These are phyloP conservation scores for Neonectria ditissima DNA, from an alignment of 2,329 filamentous ascomycete genomes.

Conservation along the genomic window DNA sequence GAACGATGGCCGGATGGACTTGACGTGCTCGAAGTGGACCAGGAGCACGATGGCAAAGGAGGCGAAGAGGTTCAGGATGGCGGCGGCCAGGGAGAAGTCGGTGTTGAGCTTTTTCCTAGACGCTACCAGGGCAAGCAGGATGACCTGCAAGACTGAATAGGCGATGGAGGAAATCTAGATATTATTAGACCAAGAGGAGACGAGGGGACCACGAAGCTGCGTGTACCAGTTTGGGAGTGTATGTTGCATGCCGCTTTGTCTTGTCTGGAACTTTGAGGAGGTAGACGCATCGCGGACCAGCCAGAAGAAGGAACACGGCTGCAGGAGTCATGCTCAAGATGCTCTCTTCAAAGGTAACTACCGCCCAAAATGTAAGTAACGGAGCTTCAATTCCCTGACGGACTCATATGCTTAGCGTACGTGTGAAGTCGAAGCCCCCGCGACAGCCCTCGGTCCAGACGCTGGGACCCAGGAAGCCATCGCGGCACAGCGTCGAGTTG, in stretches of 20 bases:
- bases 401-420: conserved; percentile 23
- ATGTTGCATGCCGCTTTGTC: conserved; percentile 42
- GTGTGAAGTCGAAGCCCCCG: conserved; percentile 49
- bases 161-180: conserved; percentile 38
- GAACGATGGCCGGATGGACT: conserved; percentile 49
- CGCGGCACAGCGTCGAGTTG: conserved; percentile 44
- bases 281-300: conserved; percentile 39
- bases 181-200: background rate
- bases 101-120: conserved; percentile 43
- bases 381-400: too few species aligned
- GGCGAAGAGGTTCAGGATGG: conserved; percentile 44
- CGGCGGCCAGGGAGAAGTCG: conserved; percentile 45
- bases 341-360: conserved; percentile 49
- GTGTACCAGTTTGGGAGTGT: conserved; percentile 45
- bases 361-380: conserved; percentile 21
- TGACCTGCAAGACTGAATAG: conserved; percentile 44
- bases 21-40: conserved; percentile 48
- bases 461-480: conserved; percentile 47
- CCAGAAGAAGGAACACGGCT: conserved; percentile 42
- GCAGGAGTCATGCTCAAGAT: conserved; percentile 42
- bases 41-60: conserved; percentile 45
- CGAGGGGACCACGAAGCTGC: background rate
- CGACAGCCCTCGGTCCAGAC: conserved; percentile 46
- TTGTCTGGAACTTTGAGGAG: conserved; percentile 41
- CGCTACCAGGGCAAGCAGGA: conserved; percentile 42